phyloP scores from a whole-genome alignment of 345 rosid genomes.

The Eucalyptus microcorys region DNA sequence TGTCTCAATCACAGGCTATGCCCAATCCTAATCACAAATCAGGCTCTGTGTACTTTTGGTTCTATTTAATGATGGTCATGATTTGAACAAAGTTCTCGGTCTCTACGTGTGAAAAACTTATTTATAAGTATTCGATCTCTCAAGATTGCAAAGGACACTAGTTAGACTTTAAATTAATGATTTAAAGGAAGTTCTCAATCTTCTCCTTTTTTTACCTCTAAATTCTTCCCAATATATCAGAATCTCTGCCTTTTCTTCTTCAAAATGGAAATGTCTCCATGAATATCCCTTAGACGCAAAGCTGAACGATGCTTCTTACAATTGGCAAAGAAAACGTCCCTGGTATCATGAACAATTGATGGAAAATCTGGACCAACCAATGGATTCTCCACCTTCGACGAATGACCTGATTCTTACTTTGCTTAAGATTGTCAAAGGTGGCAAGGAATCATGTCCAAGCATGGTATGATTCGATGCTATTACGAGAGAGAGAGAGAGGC shows the following conservation, averaged over 20 bases:
- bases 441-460: not conserved
- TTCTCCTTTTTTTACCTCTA: not conserved
- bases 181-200: not conserved
- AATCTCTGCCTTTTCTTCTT: not conserved
- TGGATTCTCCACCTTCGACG: not conserved
- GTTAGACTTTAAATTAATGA: not conserved
- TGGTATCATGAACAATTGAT: too few relatives aligned
- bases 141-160: not conserved
- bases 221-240: not conserved
- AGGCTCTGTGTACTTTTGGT: accelerated
- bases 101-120: not conserved
- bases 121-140: not conserved
- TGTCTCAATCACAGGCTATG: not conserved
- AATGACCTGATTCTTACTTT: too few relatives aligned
- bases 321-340: not conserved
- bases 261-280: not conserved
- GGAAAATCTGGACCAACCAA: not conserved
- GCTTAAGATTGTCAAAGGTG: not conserved
- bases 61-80: not conserved
- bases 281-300: not conserved
- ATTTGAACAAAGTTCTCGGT: not conserved
- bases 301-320: not conserved
- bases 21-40: not conserved
- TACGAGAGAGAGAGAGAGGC: not conserved
- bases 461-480: not conserved